Conservation (phyloP, 345 rosid genomes). For the Populus simonii region DNA sequence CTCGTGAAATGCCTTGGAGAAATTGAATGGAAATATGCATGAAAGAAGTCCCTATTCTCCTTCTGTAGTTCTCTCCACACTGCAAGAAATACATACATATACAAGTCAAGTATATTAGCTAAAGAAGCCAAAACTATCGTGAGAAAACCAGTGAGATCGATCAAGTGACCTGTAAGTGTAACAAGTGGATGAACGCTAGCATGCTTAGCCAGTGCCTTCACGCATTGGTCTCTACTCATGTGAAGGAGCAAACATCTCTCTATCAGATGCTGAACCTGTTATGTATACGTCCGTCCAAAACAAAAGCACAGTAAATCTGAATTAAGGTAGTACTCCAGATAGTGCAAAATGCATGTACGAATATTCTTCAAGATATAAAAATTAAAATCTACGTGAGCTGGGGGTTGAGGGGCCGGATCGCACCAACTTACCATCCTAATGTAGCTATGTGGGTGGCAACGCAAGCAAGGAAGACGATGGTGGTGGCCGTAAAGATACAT, state of each 20-base stretch:
- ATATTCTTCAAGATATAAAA: not conserved
- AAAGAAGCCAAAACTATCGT: not conserved
- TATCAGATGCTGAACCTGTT: constrained; percentile 78
- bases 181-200: constrained; percentile 63
- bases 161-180: constrained; percentile 54
- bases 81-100: constrained; percentile 19
- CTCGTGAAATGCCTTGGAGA: constrained; percentile 37
- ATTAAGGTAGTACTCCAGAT: not conserved
- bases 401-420: not conserved
- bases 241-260: constrained; percentile 75
- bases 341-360: not conserved
- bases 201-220: constrained; percentile 53
- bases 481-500: constrained; percentile 38
- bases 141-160: no score
- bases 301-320: not conserved
- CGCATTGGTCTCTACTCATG: constrained; percentile 74
- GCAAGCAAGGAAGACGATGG: constrained; percentile 54
- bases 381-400: not conserved
- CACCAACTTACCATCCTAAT: constrained; percentile 49
- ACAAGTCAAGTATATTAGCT: not conserved
- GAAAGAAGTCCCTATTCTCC: constrained; percentile 70
- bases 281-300: not conserved
- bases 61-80: constrained; percentile 77
- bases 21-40: constrained; percentile 40
- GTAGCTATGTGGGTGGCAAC: constrained; percentile 71